phyloP scores from a whole-genome alignment of 352 stramenopile genomes.

The Lagenidium giganteum region DNA sequence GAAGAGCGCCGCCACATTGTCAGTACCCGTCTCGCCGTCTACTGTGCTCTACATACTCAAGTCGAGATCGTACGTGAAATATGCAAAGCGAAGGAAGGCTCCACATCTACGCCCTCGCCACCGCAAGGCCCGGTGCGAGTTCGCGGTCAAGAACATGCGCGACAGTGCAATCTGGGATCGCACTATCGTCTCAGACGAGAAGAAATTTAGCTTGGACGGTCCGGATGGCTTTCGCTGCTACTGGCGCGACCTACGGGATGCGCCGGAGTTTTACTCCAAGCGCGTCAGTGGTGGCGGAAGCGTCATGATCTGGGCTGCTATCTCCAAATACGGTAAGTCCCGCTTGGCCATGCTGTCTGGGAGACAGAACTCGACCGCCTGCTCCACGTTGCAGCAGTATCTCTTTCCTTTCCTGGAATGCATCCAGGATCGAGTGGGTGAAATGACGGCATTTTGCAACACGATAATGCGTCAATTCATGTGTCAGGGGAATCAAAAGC shows the following conservation, averaged over 20 bases:
- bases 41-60: too few species aligned
- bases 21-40: too few species aligned
- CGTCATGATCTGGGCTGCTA: too few species aligned
- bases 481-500: constrained; percentile 4
- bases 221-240: constrained; percentile 23
- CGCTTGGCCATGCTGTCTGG: constrained; percentile 2
- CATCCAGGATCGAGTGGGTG: constrained; percentile 8
- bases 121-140: too few species aligned
- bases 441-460: constrained; percentile 21
- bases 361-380: neutral
- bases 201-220: constrained; percentile 25
- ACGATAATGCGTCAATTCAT: constrained; percentile 23
- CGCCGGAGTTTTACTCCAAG: neutral
- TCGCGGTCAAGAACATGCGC: too few species aligned
- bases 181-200: constrained; percentile 28
- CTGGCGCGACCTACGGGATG: constrained; percentile 18
- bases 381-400: too few species aligned
- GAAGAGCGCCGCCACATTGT: too few species aligned
- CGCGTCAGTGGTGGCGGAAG: neutral
- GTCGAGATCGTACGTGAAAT: too few species aligned
- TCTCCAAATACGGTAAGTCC: constrained; percentile 9
- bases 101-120: too few species aligned
- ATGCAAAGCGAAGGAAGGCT: too few species aligned
- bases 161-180: too few species aligned
- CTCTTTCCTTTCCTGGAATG: too few species aligned